phyloP scores from a whole-genome alignment of 164 flowering plant species.

The Berberis thunbergii region DNA sequence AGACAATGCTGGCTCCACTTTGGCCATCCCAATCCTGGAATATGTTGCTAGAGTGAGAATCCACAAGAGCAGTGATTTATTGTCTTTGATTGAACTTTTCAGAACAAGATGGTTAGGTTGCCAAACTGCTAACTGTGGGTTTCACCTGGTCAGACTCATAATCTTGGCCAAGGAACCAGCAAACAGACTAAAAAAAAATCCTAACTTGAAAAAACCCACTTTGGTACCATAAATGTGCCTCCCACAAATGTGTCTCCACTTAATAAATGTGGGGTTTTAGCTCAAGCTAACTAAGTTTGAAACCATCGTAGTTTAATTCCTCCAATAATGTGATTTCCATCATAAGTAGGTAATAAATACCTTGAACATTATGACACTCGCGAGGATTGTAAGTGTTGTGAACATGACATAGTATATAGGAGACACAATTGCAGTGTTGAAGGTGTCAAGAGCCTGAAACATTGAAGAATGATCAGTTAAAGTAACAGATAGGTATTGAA shows the following conservation, averaged over 20 bases:
- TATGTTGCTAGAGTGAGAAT: neutral
- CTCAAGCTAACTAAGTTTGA: too few relatives aligned
- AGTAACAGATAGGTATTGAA: neutral
- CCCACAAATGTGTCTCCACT: too few relatives aligned
- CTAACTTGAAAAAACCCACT: too few relatives aligned
- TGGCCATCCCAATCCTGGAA: conserved; percentile 83
- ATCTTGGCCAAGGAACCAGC: neutral
- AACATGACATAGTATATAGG: conserved; percentile 90
- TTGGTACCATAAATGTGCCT: too few relatives aligned
- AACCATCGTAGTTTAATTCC: neutral
- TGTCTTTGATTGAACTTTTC: neutral
- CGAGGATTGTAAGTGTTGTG: conserved; percentile 81
- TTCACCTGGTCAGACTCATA: neutral
- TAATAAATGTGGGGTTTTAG: neutral
- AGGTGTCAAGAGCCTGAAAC: conserved; percentile 84
- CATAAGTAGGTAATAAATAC: conserved; percentile 20
- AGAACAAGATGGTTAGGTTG: neutral
- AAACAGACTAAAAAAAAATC: too few relatives aligned
- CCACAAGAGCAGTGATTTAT: neutral
- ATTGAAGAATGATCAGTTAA: conserved; percentile 1
- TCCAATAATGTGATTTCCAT: neutral
- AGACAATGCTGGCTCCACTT: conserved; percentile 43
- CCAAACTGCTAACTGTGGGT: neutral
- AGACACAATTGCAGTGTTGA: conserved; percentile 79
- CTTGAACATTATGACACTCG: conserved; percentile 93